phyloP scores from a whole-genome alignment of 208 protist species.

The Wallacemonas rigidus region DNA sequence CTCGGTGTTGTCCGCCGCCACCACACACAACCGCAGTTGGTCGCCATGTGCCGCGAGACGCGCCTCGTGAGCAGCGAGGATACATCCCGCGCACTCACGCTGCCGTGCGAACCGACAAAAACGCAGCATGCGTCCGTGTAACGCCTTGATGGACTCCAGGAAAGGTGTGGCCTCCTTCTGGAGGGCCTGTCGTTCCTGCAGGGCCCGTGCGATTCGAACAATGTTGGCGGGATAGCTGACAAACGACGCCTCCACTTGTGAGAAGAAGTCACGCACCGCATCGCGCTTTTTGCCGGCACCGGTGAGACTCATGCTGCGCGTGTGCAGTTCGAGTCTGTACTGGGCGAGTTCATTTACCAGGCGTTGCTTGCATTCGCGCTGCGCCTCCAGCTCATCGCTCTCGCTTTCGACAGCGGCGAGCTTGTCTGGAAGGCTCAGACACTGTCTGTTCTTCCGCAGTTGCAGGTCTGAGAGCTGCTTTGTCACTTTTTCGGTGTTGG shows the following conservation, averaged over 20 bases:
- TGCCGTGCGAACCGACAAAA: neutral
- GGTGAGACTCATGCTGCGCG: conserved; percentile 34
- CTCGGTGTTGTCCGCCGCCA: neutral
- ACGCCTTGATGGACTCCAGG: neutral
- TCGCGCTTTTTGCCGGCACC: conserved; percentile 27
- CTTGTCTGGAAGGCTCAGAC: conserved; percentile 50
- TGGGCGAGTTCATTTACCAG: conserved; percentile 59
- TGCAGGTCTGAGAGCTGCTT: conserved; percentile 65
- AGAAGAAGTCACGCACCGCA: conserved; percentile 29
- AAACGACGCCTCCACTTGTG: conserved; percentile 37
- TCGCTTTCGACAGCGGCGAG: conserved; percentile 64
- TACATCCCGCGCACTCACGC: neutral
- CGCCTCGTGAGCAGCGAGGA: neutral
- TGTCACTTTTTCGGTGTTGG: conserved; percentile 65
- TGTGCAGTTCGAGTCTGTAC: conserved; percentile 45
- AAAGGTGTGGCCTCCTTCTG: conserved; percentile 15
- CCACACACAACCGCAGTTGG: neutral
- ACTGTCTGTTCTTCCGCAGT: conserved; percentile 35
- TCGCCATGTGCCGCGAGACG: neutral
- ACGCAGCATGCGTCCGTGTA: neutral
- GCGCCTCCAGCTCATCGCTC: conserved; percentile 48
- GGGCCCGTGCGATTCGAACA: conserved; percentile 41
- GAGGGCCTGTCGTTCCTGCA: conserved; percentile 45
- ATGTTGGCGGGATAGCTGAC: conserved; percentile 43
- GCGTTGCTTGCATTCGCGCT: conserved; percentile 37